Evolutionary conservation across 257 asterid genomes (phyloP).

Genomic region (Ocimum tenuiflorum): DNA sequence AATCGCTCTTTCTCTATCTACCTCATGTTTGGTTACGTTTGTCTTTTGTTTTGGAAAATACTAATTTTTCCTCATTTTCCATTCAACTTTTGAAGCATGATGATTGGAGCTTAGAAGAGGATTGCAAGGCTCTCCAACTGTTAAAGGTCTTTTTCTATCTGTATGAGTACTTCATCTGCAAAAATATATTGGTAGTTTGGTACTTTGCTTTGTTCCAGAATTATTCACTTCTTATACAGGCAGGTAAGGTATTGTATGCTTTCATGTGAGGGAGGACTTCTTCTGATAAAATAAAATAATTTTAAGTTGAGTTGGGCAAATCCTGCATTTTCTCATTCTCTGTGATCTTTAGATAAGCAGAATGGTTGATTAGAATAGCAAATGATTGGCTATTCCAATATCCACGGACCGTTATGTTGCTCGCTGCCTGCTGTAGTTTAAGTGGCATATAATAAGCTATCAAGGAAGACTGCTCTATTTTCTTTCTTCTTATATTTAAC

Average conservation of each 20-base stretch:
- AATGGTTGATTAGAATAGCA: not conserved
- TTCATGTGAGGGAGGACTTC: not conserved
- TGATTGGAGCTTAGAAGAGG: constrained; percentile 84
- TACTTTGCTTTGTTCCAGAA: constrained; percentile 7
- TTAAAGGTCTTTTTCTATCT: constrained; percentile 46
- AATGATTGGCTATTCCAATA: not conserved
- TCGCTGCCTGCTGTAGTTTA: not conserved
- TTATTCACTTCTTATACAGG: not conserved
- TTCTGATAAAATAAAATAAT: not conserved
- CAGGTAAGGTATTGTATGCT: not conserved
- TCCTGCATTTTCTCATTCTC: not conserved
- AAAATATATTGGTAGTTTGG: not conserved
- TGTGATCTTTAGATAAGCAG: not conserved
- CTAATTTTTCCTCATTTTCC: not conserved
- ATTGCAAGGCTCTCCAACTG: constrained; percentile 66
- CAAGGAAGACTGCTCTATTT: not conserved
- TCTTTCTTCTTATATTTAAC: not conserved
- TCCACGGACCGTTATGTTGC: not conserved
- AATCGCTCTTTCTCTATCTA: constrained; percentile 21
- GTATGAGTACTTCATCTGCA: not conserved
- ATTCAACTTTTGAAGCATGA: constrained; percentile 55
- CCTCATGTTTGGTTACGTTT: not conserved
- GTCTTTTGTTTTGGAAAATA: not conserved
- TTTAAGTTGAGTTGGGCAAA: constrained; percentile 5
- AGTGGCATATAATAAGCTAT: not conserved